Base-by-base conservation (phyloP, 140 eudicot species). In the Senecio squalidus region DNA sequence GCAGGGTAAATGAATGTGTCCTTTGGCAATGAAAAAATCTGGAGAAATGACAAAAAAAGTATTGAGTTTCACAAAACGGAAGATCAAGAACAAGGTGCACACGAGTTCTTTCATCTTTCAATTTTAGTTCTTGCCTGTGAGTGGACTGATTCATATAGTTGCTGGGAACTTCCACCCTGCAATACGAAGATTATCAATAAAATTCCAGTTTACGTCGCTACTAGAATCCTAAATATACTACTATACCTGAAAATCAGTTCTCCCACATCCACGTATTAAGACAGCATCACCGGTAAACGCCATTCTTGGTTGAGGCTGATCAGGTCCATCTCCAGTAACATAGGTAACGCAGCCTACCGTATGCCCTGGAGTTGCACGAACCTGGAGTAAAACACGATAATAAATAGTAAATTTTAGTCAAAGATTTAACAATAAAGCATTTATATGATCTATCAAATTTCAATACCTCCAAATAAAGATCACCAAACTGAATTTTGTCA, bases 251-350 rank as follows among this genome's bases (percentile, higher is more conserved):
- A 91, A 87, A 79, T 91, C 98, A 1, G 98, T 91, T 64, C 98
- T 80, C 3, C 98, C 98, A 81, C 98, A 91, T 61, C 98, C 98
- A 46, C 98, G 91, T 48, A 91, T 86, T 43, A 91, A 66, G 3
- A 91, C 47, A 56, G 98, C 83, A 77, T 91, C 98, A 45, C 98
- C 98, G 4, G 98, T 91, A 61, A 91, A 91, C 5, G 98, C 98
- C 86, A 91, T 87, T 68, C 83, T 74, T 56, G 96, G 96, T 61
- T 91, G 80, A 62, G 92, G 94, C 55, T 91, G 98, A 61, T 84
- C 67, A 67, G 86, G 76, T 38, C 84, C 95, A 64, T 87, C 95
- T 22, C 96, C 96, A 1, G 98, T 87, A 63, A 91, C 84, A 65
- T 91, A 91, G n/a, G 98, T 87, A 52, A 91, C 86, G 81, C 98